Percentiles rank a stretch among this genome's conserved stretches.
Conservation (phyloP, 2,329 filamentous ascomycete genomes). For the Microascus cirrosus region DNA sequence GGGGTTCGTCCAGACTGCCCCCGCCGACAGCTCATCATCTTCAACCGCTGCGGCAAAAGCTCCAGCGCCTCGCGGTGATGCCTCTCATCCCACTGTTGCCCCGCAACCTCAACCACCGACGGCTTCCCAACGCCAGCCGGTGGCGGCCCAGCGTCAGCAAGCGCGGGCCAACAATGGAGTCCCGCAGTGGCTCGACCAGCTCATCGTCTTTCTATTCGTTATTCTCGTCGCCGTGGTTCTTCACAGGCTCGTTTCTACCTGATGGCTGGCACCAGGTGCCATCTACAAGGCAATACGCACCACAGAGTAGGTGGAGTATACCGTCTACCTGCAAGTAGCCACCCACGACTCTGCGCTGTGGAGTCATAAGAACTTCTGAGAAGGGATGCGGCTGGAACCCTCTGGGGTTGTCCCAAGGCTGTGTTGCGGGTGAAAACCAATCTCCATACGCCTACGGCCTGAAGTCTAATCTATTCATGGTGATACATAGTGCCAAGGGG, state of each 20-base stretch:
- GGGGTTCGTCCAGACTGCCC: conserved; percentile 43
- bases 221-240: neutral
- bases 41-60: neutral
- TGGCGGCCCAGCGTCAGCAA: neutral
- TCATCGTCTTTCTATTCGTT: conserved; percentile 1
- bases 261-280: neutral
- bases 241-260: neutral
- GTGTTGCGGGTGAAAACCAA: no score
- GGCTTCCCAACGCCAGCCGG: no score
- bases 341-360: neutral
- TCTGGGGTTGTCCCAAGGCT: neutral
- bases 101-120: neutral
- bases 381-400: neutral
- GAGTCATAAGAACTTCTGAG: neutral
- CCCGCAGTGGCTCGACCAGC: conserved; percentile 1
- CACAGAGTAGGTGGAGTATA: neutral
- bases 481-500: no score
- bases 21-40: conserved; percentile 11
- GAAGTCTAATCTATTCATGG: no score
- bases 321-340: neutral
- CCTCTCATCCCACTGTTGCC: neutral
- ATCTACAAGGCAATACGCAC: neutral
- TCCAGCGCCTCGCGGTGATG: neutral
- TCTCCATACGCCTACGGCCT: no score
- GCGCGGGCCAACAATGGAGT: neutral